phyloP scores from a whole-genome alignment of 2,329 filamentous ascomycete genomes.

The Microascus cirrosus region DNA sequence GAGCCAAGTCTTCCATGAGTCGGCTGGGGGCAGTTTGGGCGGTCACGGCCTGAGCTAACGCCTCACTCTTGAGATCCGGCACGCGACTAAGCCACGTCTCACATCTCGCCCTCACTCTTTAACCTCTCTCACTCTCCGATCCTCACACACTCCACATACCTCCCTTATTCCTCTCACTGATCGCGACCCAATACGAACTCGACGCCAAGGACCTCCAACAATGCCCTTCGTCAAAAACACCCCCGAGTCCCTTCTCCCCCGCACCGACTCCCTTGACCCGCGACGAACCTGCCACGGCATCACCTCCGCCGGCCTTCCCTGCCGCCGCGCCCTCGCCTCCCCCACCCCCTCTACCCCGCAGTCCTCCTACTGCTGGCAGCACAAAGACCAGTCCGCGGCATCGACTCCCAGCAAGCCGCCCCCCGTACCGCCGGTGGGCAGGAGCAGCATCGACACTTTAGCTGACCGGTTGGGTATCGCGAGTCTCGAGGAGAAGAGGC shows the following conservation, averaged over 20 bases:
- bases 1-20: no score
- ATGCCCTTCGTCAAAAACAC: constrained; percentile 43
- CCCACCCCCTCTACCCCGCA: constrained; percentile 8
- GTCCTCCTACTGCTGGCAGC: constrained; percentile 76
- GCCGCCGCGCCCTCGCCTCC: constrained; percentile 53
- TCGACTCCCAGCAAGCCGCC: constrained; percentile 36
- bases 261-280: constrained; percentile 77
- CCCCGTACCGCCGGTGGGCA: constrained; percentile 33
- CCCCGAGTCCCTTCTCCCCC: constrained; percentile 67
- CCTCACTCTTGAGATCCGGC: no score
- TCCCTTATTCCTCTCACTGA: neutral
- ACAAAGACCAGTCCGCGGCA: constrained; percentile 69
- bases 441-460: constrained; percentile 79
- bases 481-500: constrained; percentile 33
- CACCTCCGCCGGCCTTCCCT: constrained; percentile 71
- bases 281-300: constrained; percentile 80
- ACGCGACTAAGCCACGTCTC: no score
- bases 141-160: no score
- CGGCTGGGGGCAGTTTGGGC: no score
- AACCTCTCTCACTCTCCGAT: no score
- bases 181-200: neutral
- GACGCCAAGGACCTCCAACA: neutral
- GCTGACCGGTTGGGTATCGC: constrained; percentile 67
- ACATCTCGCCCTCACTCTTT: no score
- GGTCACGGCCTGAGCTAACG: no score